Evolutionary conservation across 768 basidiomycete species (phyloP).

Genomic region (Atractiella rhizophila): DNA sequence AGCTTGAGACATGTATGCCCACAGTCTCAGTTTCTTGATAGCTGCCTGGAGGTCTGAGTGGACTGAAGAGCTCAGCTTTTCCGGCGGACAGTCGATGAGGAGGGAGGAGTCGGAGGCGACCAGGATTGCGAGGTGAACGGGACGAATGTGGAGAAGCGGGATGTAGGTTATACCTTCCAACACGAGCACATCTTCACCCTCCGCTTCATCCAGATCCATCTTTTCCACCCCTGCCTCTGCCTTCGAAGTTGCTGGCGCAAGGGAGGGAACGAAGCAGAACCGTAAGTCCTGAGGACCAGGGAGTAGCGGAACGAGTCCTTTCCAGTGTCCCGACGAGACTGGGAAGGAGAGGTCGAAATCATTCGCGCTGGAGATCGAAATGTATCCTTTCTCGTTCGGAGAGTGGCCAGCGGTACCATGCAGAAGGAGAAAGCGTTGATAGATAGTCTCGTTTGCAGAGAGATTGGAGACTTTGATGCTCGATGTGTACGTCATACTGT

Average conservation of each 20-base stretch:
- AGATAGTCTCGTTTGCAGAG: too few relatives aligned
- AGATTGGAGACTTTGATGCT: too few relatives aligned
- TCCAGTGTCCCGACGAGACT: constrained; percentile 2
- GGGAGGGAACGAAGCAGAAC: neutral
- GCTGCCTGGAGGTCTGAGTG: constrained; percentile 2
- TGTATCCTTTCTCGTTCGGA: too few relatives aligned
- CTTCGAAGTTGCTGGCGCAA: neutral
- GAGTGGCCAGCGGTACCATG: too few relatives aligned
- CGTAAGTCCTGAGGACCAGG: neutral
- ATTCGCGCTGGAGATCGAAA: too few relatives aligned
- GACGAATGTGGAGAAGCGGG: constrained; percentile 1
- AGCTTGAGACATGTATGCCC: constrained; percentile 8
- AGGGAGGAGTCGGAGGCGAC: constrained; percentile 3
- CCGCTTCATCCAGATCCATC: too few relatives aligned
- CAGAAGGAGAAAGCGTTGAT: too few relatives aligned
- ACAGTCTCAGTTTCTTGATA: constrained; percentile 4
- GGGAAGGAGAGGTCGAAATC: too few relatives aligned
- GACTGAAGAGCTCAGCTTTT: neutral
- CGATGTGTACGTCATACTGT: too few relatives aligned
- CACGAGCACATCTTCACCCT: neutral
- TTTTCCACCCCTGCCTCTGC: too few relatives aligned
- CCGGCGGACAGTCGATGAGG: constrained; percentile 6
- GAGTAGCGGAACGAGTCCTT: constrained; percentile 2
- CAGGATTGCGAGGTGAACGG: constrained; percentile 4
- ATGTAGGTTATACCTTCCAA: neutral